Percentiles rank a stretch among this genome's conserved stretches.
These are phyloP conservation scores for Skeletonema costatum DNA, from an alignment of 108 stramenopile species.

Conservation along the genomic window DNA sequence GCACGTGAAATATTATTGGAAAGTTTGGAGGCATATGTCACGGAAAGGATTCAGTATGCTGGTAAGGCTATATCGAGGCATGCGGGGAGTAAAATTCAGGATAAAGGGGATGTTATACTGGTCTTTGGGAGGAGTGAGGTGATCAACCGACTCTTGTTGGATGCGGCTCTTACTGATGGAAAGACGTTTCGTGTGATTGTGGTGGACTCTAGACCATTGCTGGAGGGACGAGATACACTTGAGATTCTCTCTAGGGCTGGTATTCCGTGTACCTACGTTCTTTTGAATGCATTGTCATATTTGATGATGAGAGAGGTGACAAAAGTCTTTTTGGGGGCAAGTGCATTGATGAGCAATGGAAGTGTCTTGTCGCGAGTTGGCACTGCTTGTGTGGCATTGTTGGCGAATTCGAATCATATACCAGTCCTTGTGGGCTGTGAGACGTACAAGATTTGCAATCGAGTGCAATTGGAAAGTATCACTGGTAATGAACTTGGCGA, in stretches of 20 bases:
- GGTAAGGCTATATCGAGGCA: constrained; percentile 86
- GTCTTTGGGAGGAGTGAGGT: constrained; percentile 88
- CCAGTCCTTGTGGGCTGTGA: constrained; percentile 98
- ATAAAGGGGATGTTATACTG: constrained; percentile 91
- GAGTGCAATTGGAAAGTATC: constrained; percentile 95
- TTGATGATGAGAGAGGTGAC: constrained; percentile 94
- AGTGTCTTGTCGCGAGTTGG: constrained; percentile 91
- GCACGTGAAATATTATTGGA: constrained; percentile 77
- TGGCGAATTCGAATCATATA: constrained; percentile 85
- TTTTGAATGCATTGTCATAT: constrained; percentile 89
- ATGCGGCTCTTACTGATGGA: constrained; percentile 50
- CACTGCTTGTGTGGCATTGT: constrained; percentile 92
- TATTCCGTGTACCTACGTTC: constrained; percentile 87
- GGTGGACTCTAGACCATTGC: constrained; percentile 86
- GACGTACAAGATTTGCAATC: constrained; percentile 98
- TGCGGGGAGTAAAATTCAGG: constrained; percentile 79
- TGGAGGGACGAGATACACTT: constrained; percentile 86
- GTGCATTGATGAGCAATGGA: constrained; percentile 96
- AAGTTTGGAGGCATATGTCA: constrained; percentile 85
- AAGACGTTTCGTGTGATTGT: constrained; percentile 89
- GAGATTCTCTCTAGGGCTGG: constrained; percentile 67
- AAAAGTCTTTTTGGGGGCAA: constrained; percentile 97
- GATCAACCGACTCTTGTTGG: constrained; percentile 60
- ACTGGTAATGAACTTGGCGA: constrained; percentile 96
- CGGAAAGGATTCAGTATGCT: constrained; percentile 91